Base-by-base conservation (phyloP, 805 yeast species). In the Ogataea nonfermentans region DNA sequence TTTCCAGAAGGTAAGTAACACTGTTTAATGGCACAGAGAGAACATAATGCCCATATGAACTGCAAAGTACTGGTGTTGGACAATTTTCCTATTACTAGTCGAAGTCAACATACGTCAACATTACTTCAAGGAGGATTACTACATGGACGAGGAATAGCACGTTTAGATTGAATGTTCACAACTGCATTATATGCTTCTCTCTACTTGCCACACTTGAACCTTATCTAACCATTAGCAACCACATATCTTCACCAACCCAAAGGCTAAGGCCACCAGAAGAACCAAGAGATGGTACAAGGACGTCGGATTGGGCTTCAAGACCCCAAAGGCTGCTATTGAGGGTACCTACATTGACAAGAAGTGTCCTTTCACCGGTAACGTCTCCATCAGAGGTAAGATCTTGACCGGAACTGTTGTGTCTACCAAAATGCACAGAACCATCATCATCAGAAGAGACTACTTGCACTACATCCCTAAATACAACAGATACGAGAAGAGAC, bases 401-500 rank as follows among this genome's bases (percentile, higher is more conserved):
- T 84, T 93, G 73, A 84, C 96, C 62, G 99, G 99, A 78, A 86
- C 95, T 70, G 99, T 93, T 76, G 96, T 93, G 62, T 93, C 99
- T 67, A 90, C 99, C 83, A 93, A 93, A 82, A 93, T 93, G 99
- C 99, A 93, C 95, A 93, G 99, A 82, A 93, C 99, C 66, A 85
- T 93, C 79, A 84, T 93, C 73, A 86, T 93, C 80, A 90, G 99
- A 84, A 91, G 99, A 80, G 98, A 93, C 71, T 93, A 93, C 95
- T 87, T 93, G 73, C 99, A 93, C 81, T 93, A 88, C 80, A 86
- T 93, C 74, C 95, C 98, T 76, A 93, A 93, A 84, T 93, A 93
- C 81, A 93, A 91, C 95, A 90, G 99, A 86, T 93, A 89, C 87
- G 99, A 93, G 81, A 93, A 93, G 87, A 89, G 99, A 81, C 99